Evolutionary conservation across 495 filamentous ascomycete species (phyloP), one percentile per base, ranked within the genome.

Genomic region (Aspergillus coremiiformis): DNA sequence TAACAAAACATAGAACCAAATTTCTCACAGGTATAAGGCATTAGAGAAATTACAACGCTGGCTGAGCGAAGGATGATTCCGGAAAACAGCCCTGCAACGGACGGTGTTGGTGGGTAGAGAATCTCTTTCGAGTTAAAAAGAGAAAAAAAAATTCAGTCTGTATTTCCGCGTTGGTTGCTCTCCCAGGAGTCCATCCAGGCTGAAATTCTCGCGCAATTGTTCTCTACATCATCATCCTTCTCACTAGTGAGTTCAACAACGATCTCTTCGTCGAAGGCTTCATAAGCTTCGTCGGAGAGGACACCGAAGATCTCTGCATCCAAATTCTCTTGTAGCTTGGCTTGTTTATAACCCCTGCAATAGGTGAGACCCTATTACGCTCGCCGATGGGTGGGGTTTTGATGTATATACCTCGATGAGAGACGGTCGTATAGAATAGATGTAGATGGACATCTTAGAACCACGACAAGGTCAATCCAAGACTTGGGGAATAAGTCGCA

Each of bases 281-380:
- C 90, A 42, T 81, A 77, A 24, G 93, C 94, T 71, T 99, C 94
- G 52, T 96, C 85, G 7, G 94, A 68, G 24, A 99, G 73, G 48
- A 96, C 86, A 58, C 95, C 86, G 83, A 97, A 96, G 62, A 99
- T 99, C 75, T 99, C 94, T 24, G 88, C 84, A 70, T 97, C 94
- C 32, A 99, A 66, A 64, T 99, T 99, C 66, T 97, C 93, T 64
- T 96, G 86, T 22, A 99, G 69, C 65, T 99, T 99, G 51, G 77
- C 69, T 68, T 95, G 85, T 61, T 81, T 70, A 64, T 94, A 95
- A 51, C 84, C 81, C 51, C 89, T 87, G 45, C 22, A 56, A 24
- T 4, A 51, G 5, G 44, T 17, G 20, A 32, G 37, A 42, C 32
- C 23, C 26, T 11, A 42, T 53, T 43, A 56, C 27, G 15, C 47